Evolutionary conservation across 108 stramenopile species (phyloP).

Genomic region (Thalassiosira profunda): DNA sequence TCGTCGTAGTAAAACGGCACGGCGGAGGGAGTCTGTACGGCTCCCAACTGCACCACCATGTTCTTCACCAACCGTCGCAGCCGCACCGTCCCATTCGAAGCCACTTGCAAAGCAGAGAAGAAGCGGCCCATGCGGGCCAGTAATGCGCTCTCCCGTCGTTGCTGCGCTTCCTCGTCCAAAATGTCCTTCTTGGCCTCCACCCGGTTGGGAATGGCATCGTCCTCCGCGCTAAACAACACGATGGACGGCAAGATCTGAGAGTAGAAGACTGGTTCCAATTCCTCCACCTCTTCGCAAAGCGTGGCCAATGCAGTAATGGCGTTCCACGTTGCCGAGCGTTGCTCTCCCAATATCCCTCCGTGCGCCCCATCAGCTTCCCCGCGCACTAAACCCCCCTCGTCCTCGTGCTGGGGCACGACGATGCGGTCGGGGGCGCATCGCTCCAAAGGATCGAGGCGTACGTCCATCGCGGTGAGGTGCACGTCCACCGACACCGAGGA

Average conservation of each 20-base stretch:
- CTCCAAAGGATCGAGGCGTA: slow-evolving; percentile 36
- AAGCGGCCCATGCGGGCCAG: slow-evolving; percentile 46
- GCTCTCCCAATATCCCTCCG: neutral
- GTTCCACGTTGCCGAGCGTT: slow-evolving; percentile 38
- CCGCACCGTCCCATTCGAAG: slow-evolving; percentile 41
- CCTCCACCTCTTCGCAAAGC: slow-evolving; percentile 56
- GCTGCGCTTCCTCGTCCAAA: slow-evolving; percentile 35
- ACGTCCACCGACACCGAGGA: slow-evolving; percentile 34
- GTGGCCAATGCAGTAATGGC: slow-evolving; percentile 48
- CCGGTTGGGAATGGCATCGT: neutral
- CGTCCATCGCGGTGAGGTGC: slow-evolving; percentile 28
- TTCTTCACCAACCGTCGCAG: slow-evolving; percentile 47
- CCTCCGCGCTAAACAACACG: slow-evolving; percentile 40
- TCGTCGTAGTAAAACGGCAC: slow-evolving; percentile 16
- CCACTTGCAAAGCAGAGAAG: slow-evolving; percentile 46
- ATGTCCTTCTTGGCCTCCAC: slow-evolving; percentile 5
- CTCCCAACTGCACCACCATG: slow-evolving; percentile 58
- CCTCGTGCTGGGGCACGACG: slow-evolving; percentile 26
- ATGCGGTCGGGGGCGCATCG: slow-evolving; percentile 44
- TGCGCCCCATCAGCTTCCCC: slow-evolving; percentile 32
- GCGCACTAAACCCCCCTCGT: slow-evolving; percentile 7
- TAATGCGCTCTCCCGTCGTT: slow-evolving; percentile 32
- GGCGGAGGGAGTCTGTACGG: slow-evolving; percentile 32
- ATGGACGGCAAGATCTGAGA: slow-evolving; percentile 26
- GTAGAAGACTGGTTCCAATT: slow-evolving; percentile 23